Base-by-base conservation (phyloP, 768 basidiomycete genomes). In the Fomitopsis pulvina region DNA sequence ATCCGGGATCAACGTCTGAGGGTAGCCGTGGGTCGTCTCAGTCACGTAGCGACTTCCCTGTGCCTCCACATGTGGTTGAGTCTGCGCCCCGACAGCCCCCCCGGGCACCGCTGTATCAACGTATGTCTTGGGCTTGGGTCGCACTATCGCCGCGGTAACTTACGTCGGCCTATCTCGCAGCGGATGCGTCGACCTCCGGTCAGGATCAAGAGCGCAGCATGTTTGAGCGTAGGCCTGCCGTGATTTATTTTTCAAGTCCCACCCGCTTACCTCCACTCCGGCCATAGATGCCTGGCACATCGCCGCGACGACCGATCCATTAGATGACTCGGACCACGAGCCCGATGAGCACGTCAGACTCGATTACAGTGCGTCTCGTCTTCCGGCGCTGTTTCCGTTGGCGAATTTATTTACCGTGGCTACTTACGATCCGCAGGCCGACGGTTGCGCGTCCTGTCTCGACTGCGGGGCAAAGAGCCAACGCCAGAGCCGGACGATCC, bases 281-380 rank as follows among this genome's bases (percentile, higher is more conserved):
- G n/a, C n/a, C 10, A 9, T 67, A 90, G 87, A 89, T 51, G 85
- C 87, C 6, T 89, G 85, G 85, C 79, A 83, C 57, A 67, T 78
- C 27, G 74, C 81, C 25, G 73, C 73, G 32, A 77, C 75, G 24
- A 72, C 73, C 29, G 85, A 89, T 60, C 83, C 86, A 14, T 68
- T 88, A 14, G 69, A 67, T 11, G 85, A 87, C 66, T 87, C 87
- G 11, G 87, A 89, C 56, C 83, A 84, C 32, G 87, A 90, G 58
- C 65, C 72, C 48, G 83, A 87, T 51, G 80, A 85, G 50, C 70
- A 85, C 55, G 70, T 76, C 41, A 74, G 77, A 38, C 61, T 73
- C 43, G 86, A 90, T 57, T 87, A 87, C 59, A 71, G 87, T 85
- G 59, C 59, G 84, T 62, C 22, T 41, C 50, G 47, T 20, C 20